phyloP scores from a whole-genome alignment of 495 filamentous ascomycete genomes.

The Xeromyces bisporus region DNA sequence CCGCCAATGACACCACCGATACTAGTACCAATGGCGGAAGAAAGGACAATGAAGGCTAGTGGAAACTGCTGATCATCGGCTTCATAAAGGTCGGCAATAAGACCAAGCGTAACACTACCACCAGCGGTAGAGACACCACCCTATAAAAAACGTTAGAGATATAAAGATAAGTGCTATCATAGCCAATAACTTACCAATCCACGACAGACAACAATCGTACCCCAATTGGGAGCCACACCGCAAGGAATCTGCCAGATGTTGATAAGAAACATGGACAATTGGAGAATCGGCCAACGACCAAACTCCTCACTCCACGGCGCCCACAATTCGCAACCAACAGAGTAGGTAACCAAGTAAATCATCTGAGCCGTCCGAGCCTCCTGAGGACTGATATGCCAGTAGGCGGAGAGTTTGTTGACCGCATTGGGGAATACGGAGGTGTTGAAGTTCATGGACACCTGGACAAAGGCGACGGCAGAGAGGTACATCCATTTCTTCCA shows the following conservation, averaged over 20 bases:
- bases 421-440: slow-evolving; percentile 22
- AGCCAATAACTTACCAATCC: slow-evolving; percentile 25
- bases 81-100: slow-evolving; percentile 64
- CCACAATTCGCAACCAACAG: slow-evolving; percentile 67
- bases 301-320: slow-evolving; percentile 67
- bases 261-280: slow-evolving; percentile 49
- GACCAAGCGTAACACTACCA: slow-evolving; percentile 62
- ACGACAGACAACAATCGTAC: slow-evolving; percentile 43
- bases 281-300: slow-evolving; percentile 53
- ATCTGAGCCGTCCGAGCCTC: slow-evolving; percentile 46
- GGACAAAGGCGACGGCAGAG: slow-evolving; percentile 50
- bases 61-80: slow-evolving; percentile 45
- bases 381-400: slow-evolving; percentile 45
- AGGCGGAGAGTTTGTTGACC: slow-evolving; percentile 36
- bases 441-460: slow-evolving; percentile 66
- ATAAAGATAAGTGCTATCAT: neutral
- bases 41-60: slow-evolving; percentile 56
- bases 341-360: slow-evolving; percentile 55
- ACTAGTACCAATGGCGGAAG: slow-evolving; percentile 54
- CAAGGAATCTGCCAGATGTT: slow-evolving; percentile 60
- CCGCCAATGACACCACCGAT: slow-evolving; percentile 67
- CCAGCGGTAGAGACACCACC: slow-evolving; percentile 44
- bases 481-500: slow-evolving; percentile 67
- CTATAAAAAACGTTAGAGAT: no score
- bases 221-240: slow-evolving; percentile 52